phyloP scores from a whole-genome alignment of 805 yeast species.

The Saccharomycopsis sp. region DNA sequence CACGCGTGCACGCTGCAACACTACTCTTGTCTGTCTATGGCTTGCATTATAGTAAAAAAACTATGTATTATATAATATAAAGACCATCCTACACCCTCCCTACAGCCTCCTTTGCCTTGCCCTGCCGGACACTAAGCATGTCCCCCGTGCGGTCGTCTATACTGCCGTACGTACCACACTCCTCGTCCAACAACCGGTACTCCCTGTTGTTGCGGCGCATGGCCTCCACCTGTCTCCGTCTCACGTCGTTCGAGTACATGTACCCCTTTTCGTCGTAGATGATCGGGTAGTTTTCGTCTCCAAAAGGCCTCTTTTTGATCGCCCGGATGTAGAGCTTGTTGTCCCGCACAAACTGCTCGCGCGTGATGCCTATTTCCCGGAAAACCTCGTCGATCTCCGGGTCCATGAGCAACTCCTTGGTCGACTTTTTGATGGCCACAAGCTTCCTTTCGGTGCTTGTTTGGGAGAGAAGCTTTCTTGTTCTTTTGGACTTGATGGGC shows the following conservation, averaged over 20 bases:
- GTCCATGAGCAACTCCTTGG: constrained; percentile 9
- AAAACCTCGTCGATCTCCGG: not conserved
- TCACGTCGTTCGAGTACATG: constrained; percentile 24
- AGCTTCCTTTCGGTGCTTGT: constrained; percentile 15
- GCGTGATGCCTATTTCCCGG: constrained; percentile 10
- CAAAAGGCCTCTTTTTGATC: constrained; percentile 31
- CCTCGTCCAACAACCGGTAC: not conserved
- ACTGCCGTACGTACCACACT: not conserved
- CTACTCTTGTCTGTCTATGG: no score
- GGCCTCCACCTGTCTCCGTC: constrained; percentile 26
- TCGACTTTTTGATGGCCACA: constrained; percentile 10
- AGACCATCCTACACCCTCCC: no score
- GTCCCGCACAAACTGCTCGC: constrained; percentile 31
- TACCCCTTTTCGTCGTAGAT: constrained; percentile 28
- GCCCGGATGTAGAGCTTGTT: constrained; percentile 31
- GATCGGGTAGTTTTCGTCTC: constrained; percentile 38
- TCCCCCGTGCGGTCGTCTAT: not conserved
- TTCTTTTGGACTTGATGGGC: not conserved
- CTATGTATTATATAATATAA: no score
- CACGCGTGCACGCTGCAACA: no score
- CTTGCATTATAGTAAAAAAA: no score
- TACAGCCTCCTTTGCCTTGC: no score
- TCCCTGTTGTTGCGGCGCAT: constrained; percentile 17
- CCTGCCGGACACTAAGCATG: no score
- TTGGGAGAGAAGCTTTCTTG: constrained; percentile 13